A percentile compares a stretch with the other conserved stretches of the same genome.
These are phyloP conservation scores for Alternaria tenuissima DNA, from an alignment of 2,329 filamentous ascomycete species.

Conservation along the genomic window DNA sequence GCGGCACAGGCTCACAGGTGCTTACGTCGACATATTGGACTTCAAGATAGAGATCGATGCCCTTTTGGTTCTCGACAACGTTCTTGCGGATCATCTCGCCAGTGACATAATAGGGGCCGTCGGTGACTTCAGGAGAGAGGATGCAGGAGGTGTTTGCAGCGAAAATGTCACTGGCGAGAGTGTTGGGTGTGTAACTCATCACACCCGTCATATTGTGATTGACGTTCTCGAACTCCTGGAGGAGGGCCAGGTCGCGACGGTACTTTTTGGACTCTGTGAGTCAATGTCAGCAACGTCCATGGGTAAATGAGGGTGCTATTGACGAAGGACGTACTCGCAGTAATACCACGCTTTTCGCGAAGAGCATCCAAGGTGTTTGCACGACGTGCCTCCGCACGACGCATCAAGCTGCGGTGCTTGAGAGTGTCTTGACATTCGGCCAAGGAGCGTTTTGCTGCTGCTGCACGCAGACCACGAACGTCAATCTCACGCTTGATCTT, in stretches of 20 bases:
- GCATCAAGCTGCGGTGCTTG: conserved; percentile 29
- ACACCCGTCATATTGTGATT: conserved; percentile 42
- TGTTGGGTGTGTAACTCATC: conserved; percentile 13
- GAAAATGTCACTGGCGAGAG: conserved; percentile 27
- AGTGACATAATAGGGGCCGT: background rate
- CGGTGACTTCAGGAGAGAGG: conserved; percentile 34
- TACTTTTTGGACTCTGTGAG: conserved; percentile 24
- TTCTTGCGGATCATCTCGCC: background rate
- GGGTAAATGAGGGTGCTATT: accelerated
- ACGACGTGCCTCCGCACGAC: conserved; percentile 31
- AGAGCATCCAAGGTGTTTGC: conserved; percentile 25
- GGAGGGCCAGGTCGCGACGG: conserved; percentile 40
- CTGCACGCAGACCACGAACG: conserved; percentile 28
- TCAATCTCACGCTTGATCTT: conserved; percentile 43
- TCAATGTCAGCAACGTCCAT: background rate
- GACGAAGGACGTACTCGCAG: conserved; percentile 15
- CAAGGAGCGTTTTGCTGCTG: conserved; percentile 15
- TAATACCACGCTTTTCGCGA: conserved; percentile 37
- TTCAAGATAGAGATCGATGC: background rate
- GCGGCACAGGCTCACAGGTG: background rate
- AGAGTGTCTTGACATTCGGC: conserved; percentile 26
- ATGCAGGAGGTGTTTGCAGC: conserved; percentile 35
- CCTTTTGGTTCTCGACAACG: background rate
- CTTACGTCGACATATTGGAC: background rate
- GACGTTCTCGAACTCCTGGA: conserved; percentile 39